Base-by-base conservation (phyloP, 257 asterid species). In the Euphrasia confusa region DNA sequence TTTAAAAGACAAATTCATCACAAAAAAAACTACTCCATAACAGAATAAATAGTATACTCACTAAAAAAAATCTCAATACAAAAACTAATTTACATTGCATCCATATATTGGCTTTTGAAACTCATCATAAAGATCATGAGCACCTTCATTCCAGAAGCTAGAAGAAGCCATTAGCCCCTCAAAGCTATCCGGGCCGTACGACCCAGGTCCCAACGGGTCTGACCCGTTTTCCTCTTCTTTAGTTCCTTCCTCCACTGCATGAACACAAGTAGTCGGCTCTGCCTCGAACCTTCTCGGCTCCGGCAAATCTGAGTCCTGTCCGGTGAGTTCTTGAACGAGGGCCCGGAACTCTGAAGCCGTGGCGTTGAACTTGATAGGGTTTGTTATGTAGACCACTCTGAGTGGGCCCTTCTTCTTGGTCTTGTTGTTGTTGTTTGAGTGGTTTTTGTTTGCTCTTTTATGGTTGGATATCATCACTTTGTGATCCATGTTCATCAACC, bases 281-380 rank as follows among this genome's bases (percentile, higher is more conserved):
- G 24, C 24, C 24, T 21, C 24, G 24, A 21, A 21, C 24, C 24
- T 11, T 44, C 50, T 28, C 60, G 71, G 1, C 63, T 70, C 24
- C 64, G 8, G 54, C 30, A 67, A 8, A 15, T 77, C 83, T 21
- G 96, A 73, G 28, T 82, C 84, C 18, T 67, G 85, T 9, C 96
- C 96, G 47, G 96, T 89, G 72, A 89, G 89, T 67, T 82, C 83
- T 75, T 89, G 96, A 26, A 89, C 96, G 4, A 89, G 73, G 37
- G 87, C 82, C 18, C 87, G 65, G 67, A 89, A 89, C 44, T 81
- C 78, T 0, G 92, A 82, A 11, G 84, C 90, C 50, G 83, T 82
- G 2, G 95, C 50, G 30, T 73, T 69, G 74, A 89, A 81, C 75
- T 77, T 89, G 81, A 85, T 77, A 58, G 95, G 96, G 74, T 83